Evolutionary conservation across 306 rosid species (phyloP).

Genomic region (Phaseolus lunatus): DNA sequence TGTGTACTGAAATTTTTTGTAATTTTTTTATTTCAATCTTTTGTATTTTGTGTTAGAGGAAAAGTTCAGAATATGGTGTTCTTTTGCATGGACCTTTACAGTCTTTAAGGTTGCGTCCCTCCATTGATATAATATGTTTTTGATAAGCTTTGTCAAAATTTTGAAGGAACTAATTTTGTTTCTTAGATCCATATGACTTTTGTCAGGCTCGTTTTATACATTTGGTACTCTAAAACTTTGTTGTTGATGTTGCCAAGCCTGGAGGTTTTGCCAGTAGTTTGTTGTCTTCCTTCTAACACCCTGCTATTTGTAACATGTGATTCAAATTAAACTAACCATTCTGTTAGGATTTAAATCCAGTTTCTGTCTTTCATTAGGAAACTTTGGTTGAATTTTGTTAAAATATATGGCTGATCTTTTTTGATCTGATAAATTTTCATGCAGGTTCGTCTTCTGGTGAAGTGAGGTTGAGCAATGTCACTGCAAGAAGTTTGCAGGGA

Average conservation of each 20-base stretch:
- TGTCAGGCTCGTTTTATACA: conserved; percentile 7
- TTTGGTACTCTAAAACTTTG: conserved; percentile 2
- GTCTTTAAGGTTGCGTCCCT: conserved; percentile 5
- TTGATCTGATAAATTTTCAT: conserved; percentile 36
- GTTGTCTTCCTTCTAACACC: conserved; percentile 22
- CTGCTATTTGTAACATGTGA: conserved; percentile 2
- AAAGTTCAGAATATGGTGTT: not conserved
- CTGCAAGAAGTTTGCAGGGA: conserved; percentile 47
- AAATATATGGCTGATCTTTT: conserved; percentile 24
- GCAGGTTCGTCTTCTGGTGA: conserved; percentile 60
- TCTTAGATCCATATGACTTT: conserved; percentile 14
- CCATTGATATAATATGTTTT: conserved; percentile 8
- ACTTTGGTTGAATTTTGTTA: conserved; percentile 8
- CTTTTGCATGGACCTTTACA: not conserved
- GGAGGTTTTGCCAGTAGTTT: conserved; percentile 17
- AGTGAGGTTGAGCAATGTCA: conserved; percentile 46
- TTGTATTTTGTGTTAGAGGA: conserved; percentile 5
- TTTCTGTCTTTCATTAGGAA: not conserved
- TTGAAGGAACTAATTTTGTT: conserved; percentile 19
- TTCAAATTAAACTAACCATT: not conserved
- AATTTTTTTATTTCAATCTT: conserved; percentile 2
- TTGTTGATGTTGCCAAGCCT: conserved; percentile 26
- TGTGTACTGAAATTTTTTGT: not conserved
- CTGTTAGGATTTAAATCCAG: conserved; percentile 8
- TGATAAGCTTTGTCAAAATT: not conserved